Conservation (phyloP, 2,329 filamentous ascomycete genomes). For the Penicillium hordei region DNA sequence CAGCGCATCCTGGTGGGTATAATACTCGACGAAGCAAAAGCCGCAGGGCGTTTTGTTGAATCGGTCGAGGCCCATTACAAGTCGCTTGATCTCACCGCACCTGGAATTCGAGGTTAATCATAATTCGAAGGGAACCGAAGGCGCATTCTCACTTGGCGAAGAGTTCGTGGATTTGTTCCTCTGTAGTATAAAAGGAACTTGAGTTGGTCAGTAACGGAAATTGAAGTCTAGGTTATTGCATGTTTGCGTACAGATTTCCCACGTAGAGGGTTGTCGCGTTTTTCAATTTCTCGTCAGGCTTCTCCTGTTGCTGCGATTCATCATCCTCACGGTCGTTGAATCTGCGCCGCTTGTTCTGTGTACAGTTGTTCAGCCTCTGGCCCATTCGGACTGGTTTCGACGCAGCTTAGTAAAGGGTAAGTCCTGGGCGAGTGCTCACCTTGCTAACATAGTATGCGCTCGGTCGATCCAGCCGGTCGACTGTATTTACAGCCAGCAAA, state of each 20-base stretch:
- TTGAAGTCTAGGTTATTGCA: conserved; percentile 14
- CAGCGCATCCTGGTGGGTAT: conserved; percentile 92
- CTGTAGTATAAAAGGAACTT: conserved; percentile 95
- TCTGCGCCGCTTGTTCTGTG: conserved; percentile 70
- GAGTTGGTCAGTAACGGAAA: conserved; percentile 9
- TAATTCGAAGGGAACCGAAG: neutral
- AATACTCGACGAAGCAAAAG: conserved; percentile 99
- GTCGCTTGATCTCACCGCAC: conserved; percentile 93
- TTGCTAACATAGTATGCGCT: conserved; percentile 89
- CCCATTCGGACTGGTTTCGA: neutral
- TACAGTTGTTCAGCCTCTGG: conserved; percentile 3
- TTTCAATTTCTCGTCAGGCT: conserved; percentile 74
- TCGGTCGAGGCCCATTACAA: conserved; percentile 95
- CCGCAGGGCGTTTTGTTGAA: conserved; percentile 98
- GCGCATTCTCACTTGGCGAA: conserved; percentile 69
- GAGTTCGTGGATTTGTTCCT: conserved; percentile 97
- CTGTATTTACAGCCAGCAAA: conserved; percentile 54
- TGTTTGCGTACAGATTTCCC: conserved; percentile 74
- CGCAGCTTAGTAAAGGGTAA: conserved; percentile 7
- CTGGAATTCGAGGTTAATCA: conserved; percentile 35
- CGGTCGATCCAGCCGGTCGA: conserved; percentile 88
- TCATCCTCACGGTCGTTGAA: conserved; percentile 58
- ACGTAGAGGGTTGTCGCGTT: conserved; percentile 95
- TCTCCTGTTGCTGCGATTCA: conserved; percentile 53
- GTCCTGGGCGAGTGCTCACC: conserved; percentile 53